Percentiles rank a stretch among this genome's conserved stretches.
These are phyloP conservation scores for Trichoderma koningii DNA, from an alignment of 2,329 filamentous ascomycete genomes.

Conservation along the genomic window DNA sequence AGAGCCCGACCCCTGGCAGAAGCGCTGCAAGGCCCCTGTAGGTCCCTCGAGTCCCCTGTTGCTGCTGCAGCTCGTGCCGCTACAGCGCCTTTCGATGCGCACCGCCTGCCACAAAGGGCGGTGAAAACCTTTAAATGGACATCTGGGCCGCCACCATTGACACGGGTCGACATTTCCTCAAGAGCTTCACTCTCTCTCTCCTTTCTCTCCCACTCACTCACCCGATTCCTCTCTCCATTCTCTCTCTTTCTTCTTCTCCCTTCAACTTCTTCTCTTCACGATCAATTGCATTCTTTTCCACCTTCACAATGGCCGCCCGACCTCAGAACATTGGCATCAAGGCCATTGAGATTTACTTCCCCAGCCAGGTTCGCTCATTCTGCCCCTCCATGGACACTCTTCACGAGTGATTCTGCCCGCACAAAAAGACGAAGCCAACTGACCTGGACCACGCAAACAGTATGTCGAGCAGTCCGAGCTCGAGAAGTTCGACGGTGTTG, in stretches of 20 bases:
- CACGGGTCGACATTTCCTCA: conserved; percentile 6
- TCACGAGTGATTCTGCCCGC: not conserved
- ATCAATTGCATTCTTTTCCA: conserved; percentile 5
- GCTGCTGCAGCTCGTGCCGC: conserved; percentile 8
- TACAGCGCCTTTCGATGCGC: not conserved
- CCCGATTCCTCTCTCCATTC: not conserved
- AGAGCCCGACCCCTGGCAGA: conserved; percentile 19
- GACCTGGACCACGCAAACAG: conserved; percentile 47
- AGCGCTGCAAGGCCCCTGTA: conserved; percentile 2
- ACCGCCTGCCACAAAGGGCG: conserved; percentile 30
- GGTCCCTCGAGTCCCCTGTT: not conserved
- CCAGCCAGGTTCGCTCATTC: conserved; percentile 68
- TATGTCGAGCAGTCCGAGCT: conserved; percentile 83
- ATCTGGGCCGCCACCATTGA: conserved; percentile 9
- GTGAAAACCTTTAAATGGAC: conserved; percentile 30
- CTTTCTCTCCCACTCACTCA: conserved; percentile 23
- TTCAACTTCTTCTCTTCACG: not conserved
- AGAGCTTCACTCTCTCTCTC: conserved; percentile 23
- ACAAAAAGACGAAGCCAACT: not conserved
- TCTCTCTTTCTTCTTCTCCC: not conserved
- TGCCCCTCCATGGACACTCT: conserved; percentile 25
- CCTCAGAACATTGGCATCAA: conserved; percentile 90
- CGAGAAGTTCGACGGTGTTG: conserved; percentile 83
- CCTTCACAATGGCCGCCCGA: conserved; percentile 66
- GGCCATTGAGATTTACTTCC: conserved; percentile 89